phyloP scores from a whole-genome alignment of 2,329 filamentous ascomycete species.

The Aspergillus japonicus region DNA sequence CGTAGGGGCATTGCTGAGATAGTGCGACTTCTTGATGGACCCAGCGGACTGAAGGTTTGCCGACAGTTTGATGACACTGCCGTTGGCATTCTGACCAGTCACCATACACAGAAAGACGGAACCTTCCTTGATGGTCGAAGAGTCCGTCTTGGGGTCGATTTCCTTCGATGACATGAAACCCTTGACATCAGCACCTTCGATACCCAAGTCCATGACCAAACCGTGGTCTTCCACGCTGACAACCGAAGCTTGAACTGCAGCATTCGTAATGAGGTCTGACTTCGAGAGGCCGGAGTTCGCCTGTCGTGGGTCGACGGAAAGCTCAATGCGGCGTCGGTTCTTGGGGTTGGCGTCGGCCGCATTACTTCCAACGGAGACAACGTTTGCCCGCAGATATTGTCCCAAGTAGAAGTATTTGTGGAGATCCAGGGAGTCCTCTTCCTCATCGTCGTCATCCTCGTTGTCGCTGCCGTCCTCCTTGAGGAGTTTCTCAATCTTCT shows the following conservation, averaged over 20 bases:
- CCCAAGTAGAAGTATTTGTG: constrained; percentile 74
- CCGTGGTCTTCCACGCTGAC: constrained; percentile 94
- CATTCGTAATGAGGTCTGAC: constrained; percentile 71
- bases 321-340: constrained; percentile 76
- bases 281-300: constrained; percentile 73
- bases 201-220: constrained; percentile 85
- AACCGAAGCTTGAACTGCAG: constrained; percentile 82
- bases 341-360: constrained; percentile 54
- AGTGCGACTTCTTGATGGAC: constrained; percentile 63
- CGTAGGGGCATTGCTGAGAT: constrained; percentile 73
- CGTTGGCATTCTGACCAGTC: constrained; percentile 69
- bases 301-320: constrained; percentile 76
- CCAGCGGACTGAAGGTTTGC: constrained; percentile 69
- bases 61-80: constrained; percentile 84
- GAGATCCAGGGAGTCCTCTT: constrained; percentile 60
- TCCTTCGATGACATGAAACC: constrained; percentile 87
- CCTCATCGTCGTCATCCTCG: constrained; percentile 53
- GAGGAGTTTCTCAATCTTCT: constrained; percentile 67
- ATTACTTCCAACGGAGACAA: constrained; percentile 71
- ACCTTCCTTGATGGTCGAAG: constrained; percentile 73
- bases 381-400: constrained; percentile 83
- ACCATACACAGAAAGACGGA: constrained; percentile 82
- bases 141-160: constrained; percentile 63
- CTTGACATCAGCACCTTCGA: constrained; percentile 65
- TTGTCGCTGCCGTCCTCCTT: constrained; percentile 60